A percentile compares a stretch with the other conserved stretches of the same genome.
phyloP scores from a whole-genome alignment of 805 yeast species.

The Ogataea pini region DNA sequence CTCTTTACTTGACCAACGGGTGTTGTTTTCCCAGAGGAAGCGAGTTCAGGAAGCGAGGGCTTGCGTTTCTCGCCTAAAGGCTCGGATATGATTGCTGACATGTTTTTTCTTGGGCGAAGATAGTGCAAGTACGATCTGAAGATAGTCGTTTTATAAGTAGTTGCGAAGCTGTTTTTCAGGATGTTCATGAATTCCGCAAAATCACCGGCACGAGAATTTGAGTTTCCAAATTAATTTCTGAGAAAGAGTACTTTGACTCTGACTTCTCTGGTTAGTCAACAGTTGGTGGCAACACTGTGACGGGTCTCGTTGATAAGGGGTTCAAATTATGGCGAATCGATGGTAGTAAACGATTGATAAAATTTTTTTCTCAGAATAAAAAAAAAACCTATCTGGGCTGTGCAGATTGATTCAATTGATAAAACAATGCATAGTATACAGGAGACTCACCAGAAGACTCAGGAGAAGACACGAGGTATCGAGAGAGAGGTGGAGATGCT shows the following conservation, averaged over 20 bases:
- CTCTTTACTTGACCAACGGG: not conserved
- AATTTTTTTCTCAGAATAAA: not conserved
- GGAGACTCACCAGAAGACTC: too few relatives aligned
- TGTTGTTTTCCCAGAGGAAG: not conserved
- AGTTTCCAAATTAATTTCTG: not conserved
- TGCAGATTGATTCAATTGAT: not conserved
- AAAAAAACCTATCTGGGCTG: not conserved
- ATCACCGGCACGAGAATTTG: not conserved
- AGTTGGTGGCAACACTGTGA: not conserved
- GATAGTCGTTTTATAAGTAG: not conserved
- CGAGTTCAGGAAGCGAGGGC: constrained; percentile 4
- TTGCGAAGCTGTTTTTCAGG: not conserved
- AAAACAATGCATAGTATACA: not conserved
- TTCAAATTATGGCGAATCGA: not conserved
- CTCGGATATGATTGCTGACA: constrained; percentile 3
- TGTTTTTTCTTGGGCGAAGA: constrained; percentile 41
- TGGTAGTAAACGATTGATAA: not conserved
- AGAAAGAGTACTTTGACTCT: not conserved
- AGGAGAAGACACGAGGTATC: too few relatives aligned
- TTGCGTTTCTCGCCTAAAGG: constrained; percentile 4
- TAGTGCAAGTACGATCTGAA: not conserved
- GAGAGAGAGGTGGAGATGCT: too few relatives aligned
- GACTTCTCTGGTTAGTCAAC: not conserved
- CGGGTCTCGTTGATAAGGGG: not conserved
- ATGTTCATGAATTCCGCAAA: not conserved